phyloP scores from a whole-genome alignment of 164 flowering plant genomes.

The Macadamia tetraphylla region DNA sequence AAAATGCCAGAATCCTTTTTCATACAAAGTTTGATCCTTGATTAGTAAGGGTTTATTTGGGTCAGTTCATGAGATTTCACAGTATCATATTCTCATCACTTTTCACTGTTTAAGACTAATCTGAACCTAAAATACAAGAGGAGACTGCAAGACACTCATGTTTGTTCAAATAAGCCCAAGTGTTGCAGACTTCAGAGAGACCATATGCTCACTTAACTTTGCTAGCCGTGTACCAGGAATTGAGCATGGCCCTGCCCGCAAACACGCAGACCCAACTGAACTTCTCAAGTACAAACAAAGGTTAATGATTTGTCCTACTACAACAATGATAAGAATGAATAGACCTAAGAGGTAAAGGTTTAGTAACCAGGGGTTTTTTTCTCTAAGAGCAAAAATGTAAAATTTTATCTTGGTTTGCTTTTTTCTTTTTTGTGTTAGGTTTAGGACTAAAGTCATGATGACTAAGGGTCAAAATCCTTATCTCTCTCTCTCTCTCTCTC shows the following conservation, averaged over 20 bases:
- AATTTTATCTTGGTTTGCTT: too few species aligned
- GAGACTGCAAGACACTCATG: constrained; percentile 94
- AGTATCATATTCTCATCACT: not conserved
- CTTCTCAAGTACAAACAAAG: constrained; percentile 74
- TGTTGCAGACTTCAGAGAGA: constrained; percentile 66
- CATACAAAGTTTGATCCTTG: too few species aligned
- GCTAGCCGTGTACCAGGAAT: constrained; percentile 86
- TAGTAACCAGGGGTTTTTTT: too few species aligned
- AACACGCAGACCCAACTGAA: constrained; percentile 62
- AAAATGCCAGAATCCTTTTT: not conserved
- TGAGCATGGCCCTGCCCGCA: constrained; percentile 82
- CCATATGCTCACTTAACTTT: constrained; percentile 80
- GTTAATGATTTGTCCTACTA: constrained; percentile 29
- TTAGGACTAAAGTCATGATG: too few species aligned
- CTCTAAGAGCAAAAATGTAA: too few species aligned
- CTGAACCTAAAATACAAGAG: constrained; percentile 43
- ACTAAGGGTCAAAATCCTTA: too few species aligned
- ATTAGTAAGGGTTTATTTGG: too few species aligned
- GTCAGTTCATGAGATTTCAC: too few species aligned
- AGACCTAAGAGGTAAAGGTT: too few species aligned
- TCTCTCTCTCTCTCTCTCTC: too few species aligned
- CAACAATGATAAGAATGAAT: not conserved
- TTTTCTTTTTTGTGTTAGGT: too few species aligned
- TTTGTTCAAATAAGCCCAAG: constrained; percentile 88
- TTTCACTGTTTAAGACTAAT: not conserved